Base-by-base conservation (phyloP, 768 basidiomycete genomes). In the Boletellus ananiceps region DNA sequence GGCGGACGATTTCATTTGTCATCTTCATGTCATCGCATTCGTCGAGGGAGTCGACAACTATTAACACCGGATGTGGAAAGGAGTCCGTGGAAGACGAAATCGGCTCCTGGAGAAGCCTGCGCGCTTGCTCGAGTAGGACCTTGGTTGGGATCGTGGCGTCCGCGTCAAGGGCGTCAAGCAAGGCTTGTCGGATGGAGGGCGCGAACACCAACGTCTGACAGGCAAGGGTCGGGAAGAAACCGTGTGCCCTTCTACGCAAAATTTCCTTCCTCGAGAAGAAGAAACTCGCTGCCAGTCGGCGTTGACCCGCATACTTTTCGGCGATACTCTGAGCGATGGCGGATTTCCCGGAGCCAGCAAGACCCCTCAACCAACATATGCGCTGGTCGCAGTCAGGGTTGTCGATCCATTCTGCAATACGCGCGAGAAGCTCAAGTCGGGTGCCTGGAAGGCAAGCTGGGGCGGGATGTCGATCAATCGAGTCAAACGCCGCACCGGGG, bases 241-340 rank as follows among this genome's bases (percentile, higher is more conserved):
- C 44, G 18, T 51, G 52, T 12, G 58, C 54, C 19, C 47, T 55
- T 18, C 64, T 60, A 21, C 66, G 57, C 8, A 44, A 50, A 16
- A 50, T 50, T 19, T 62, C 58, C 21, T 57, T 57, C 11, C 60
- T 46, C 8, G 61, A 69, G 46, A 70, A 69, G 54, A 71, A 71
- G 50, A 69, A 71, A 31, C 62, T 66, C 5, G 67, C 69, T 15
- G 65, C 66, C 4, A 70, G 61, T 13, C 59, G 62, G 21, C 32
- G 14, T 32, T 51, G 42, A 35, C 27, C 21, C 34, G 48, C 44
- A 44, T 53, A 61, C 38, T 52, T 57, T 40, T 67, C 55, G 15
- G 66, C 60, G 1, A 68, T 50, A 8, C 58, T 64, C 42, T 69
- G 67, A 6, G 58, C 58, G 16, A 72, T 45, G 9, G 60, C 60